These are phyloP conservation scores for Trichothecium sympodiale DNA, from an alignment of 2,329 filamentous ascomycete genomes.

Conservation along the genomic window DNA sequence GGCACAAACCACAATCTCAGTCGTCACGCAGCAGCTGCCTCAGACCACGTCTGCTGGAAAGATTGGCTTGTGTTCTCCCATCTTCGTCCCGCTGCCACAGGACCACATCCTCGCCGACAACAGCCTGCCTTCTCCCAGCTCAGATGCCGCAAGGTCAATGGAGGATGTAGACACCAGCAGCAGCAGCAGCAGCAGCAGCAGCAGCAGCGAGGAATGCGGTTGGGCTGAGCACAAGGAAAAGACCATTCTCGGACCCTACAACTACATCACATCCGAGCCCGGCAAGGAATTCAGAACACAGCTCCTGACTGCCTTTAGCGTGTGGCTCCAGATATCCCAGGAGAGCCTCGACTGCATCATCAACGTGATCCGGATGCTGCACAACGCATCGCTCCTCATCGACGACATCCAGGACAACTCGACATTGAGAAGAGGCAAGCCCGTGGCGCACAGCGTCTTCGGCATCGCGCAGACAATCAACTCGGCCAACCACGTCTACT, in stretches of 20 bases:
- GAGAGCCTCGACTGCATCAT: conserved; percentile 59
- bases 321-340: conserved; percentile 58
- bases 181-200: no score
- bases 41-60: no score
- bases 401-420: conserved; percentile 40
- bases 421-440: conserved; percentile 31
- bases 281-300: conserved; percentile 69
- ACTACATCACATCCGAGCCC: conserved; percentile 61
- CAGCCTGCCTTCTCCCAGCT: no score
- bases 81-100: no score
- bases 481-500: conserved; percentile 36
- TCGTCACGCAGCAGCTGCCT: no score
- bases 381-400: conserved; percentile 37
- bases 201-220: neutral
- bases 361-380: conserved; percentile 65
- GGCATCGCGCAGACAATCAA: conserved; percentile 40
- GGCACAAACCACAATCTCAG: no score
- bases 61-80: no score
- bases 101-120: no score
- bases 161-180: no score
- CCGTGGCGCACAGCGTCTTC: conserved; percentile 36
- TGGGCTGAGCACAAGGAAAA: conserved; percentile 63
- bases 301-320: conserved; percentile 65
- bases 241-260: conserved; percentile 60
- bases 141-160: no score